Evolutionary conservation across 257 asterid genomes (phyloP).

Genomic region (Cynanchum wilfordii): DNA sequence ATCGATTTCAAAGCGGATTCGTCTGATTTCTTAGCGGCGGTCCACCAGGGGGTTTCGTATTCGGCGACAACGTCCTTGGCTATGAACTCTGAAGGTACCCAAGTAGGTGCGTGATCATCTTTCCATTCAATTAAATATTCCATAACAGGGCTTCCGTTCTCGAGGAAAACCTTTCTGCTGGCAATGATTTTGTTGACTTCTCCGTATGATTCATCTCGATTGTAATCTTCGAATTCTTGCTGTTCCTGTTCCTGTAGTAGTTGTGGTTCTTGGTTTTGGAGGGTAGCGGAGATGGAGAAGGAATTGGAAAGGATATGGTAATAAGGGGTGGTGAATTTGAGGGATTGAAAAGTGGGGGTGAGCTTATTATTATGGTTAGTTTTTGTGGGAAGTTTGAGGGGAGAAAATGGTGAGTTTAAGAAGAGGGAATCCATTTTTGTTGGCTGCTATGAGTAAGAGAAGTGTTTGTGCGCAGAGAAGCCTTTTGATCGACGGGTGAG

Average conservation of each 20-base stretch:
- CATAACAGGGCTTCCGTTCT: conserved; percentile 47
- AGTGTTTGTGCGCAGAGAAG: not conserved
- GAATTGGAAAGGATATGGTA: not conserved
- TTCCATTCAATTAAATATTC: conserved; percentile 89
- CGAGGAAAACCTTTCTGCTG: conserved; percentile 45
- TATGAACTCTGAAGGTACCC: conserved; percentile 87
- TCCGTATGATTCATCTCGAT: conserved; percentile 64
- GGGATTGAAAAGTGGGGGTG: conserved; percentile 24
- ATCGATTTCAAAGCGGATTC: conserved; percentile 39
- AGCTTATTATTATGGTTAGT: conserved; percentile 9
- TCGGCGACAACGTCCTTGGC: conserved; percentile 83
- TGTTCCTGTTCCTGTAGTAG: not conserved
- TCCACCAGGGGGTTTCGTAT: conserved; percentile 96
- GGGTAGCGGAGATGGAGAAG: conserved; percentile 41
- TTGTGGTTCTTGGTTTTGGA: conserved; percentile 38
- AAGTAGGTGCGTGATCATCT: conserved; percentile 85
- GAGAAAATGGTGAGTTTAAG: conserved; percentile 39
- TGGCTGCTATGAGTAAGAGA: not conserved
- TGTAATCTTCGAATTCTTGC: conserved; percentile 42
- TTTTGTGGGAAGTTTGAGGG: conserved; percentile 52
- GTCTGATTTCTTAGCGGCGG: conserved; percentile 74
- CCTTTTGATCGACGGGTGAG: not conserved
- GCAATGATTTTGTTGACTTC: conserved; percentile 75
- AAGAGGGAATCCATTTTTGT: conserved; percentile 29
- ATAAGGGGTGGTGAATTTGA: not conserved